Conservation (phyloP, 176 grass and related monocot species). For the Juncus inflexus region DNA sequence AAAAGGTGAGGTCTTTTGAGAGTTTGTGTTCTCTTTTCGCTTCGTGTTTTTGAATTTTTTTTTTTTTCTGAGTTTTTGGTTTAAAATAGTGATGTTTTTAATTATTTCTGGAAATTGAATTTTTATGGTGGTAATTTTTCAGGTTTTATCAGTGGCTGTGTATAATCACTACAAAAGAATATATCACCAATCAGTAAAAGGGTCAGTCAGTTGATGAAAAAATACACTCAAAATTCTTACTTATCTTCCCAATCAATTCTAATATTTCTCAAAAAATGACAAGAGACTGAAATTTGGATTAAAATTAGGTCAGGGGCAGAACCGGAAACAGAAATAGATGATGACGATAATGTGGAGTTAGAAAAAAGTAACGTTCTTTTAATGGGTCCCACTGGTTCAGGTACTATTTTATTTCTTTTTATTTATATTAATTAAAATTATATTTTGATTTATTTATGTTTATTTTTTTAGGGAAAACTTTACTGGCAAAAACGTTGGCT, state of each 20-base stretch:
- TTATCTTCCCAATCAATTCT: background rate
- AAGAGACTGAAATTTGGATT: constrained; percentile 17
- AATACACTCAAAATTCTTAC: background rate
- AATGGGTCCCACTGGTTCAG: constrained; percentile 98
- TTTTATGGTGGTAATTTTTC: constrained; percentile 27
- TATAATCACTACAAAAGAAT: constrained; percentile 99
- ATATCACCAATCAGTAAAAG: constrained; percentile 78
- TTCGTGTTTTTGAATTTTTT: background rate
- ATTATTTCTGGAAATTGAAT: background rate
- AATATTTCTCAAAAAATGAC: background rate
- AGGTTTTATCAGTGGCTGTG: constrained; percentile 95
- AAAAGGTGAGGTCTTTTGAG: constrained; percentile 61
- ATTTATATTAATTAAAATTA: no score
- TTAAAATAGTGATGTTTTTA: background rate
- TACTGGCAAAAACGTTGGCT: constrained; percentile 97
- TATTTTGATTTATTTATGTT: constrained; percentile 24
- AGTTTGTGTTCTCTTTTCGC: constrained; percentile 4
- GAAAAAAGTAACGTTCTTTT: constrained; percentile 98
- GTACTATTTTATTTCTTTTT: constrained; percentile 33
- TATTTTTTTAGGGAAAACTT: constrained; percentile 77
- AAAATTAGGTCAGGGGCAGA: constrained; percentile 72
- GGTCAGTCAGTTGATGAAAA: constrained; percentile 38
- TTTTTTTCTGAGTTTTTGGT: constrained; percentile 14
- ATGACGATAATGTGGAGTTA: constrained; percentile 75
- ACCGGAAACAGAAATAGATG: constrained; percentile 55